Conservation (phyloP, 208 protist species). For the Leishmania amazonensis region DNA sequence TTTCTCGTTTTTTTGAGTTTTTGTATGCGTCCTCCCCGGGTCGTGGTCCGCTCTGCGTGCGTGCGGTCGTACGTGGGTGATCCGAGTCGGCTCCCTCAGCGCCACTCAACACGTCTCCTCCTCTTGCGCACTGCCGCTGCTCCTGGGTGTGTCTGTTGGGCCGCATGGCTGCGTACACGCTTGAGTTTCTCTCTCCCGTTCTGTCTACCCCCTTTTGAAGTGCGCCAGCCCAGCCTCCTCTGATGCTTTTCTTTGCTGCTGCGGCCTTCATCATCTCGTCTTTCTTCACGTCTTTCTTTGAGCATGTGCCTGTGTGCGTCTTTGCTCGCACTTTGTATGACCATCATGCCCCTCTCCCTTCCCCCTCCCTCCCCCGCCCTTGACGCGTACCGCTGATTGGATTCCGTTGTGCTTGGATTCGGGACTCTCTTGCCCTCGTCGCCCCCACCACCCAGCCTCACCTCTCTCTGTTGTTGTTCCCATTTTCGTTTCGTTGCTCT, state of each 20-base stretch:
- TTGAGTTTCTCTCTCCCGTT: neutral
- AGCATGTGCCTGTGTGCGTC: no score
- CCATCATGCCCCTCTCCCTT: neutral
- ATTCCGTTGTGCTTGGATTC: neutral
- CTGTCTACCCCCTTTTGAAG: neutral
- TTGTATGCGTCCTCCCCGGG: neutral
- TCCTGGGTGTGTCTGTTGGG: neutral
- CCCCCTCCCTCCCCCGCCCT: neutral
- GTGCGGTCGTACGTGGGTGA: neutral
- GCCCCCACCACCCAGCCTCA: neutral
- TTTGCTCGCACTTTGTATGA: neutral
- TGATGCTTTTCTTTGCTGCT: neutral
- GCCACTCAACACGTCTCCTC: neutral
- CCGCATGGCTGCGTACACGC: neutral
- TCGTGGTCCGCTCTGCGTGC: neutral
- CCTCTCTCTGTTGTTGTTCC: neutral
- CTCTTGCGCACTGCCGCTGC: neutral
- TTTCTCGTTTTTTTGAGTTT: conserved; percentile 7
- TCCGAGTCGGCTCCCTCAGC: neutral
- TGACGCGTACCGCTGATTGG: neutral
- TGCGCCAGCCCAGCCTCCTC: neutral
- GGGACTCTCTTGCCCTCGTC: neutral
- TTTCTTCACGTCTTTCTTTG: neutral
- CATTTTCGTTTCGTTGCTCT: neutral
- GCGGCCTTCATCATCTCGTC: neutral